Conservation (phyloP, 2,329 filamentous ascomycete species). For the Ascocoryne sarcoides region DNA sequence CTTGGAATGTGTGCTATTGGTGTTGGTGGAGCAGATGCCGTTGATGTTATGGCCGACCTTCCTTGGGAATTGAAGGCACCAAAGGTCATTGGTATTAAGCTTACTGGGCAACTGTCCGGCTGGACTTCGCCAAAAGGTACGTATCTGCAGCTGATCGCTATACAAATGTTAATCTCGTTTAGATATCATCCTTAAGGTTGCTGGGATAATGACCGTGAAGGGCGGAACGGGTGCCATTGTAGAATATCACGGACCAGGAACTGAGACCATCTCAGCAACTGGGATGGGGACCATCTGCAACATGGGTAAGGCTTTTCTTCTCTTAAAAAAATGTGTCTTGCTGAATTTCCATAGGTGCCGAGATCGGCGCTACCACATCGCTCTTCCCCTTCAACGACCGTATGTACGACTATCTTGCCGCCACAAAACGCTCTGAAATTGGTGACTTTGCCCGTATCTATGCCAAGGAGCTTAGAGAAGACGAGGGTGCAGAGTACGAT, state of each 20-base stretch:
- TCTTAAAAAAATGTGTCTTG: constrained; percentile 20
- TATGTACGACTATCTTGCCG: constrained; percentile 91
- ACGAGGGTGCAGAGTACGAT: constrained; percentile 91
- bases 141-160: constrained; percentile 23
- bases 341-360: constrained; percentile 35
- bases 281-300: constrained; percentile 73
- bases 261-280: constrained; percentile 65
- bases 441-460: constrained; percentile 84
- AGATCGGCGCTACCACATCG: constrained; percentile 81
- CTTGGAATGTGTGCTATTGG: constrained; percentile 91
- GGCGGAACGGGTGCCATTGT: constrained; percentile 90
- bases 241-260: constrained; percentile 66
- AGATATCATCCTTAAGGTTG: constrained; percentile 97
- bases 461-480: constrained; percentile 75
- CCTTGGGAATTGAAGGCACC: constrained; percentile 98
- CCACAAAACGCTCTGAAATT: constrained; percentile 84
- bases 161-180: constrained; percentile 2
- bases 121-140: constrained; percentile 90
- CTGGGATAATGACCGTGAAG: constrained; percentile 94
- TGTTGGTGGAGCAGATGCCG: constrained; percentile 96
- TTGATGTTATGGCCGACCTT: constrained; percentile 95
- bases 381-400: constrained; percentile 97
- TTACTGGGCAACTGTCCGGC: constrained; percentile 80
- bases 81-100: constrained; percentile 91
- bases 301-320: constrained; percentile 42